Conservation (phyloP, 306 rosid genomes). For the Malus sieversii region DNA sequence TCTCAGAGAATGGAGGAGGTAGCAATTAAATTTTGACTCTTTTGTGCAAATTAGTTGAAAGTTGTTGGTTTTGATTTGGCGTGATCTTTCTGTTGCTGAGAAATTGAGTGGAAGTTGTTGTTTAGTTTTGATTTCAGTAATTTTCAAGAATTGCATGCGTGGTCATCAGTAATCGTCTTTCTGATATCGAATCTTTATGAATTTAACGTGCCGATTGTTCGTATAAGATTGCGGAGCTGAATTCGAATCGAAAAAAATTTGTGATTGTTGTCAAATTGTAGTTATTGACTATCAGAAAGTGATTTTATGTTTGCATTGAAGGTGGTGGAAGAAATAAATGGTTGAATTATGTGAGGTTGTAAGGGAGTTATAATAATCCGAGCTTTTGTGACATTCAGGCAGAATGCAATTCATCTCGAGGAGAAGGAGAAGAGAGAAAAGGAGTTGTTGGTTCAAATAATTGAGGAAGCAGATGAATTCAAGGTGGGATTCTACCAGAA, state of each 20-base stretch:
- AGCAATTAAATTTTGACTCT: no score
- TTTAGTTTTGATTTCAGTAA: not conserved
- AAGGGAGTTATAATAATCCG: not conserved
- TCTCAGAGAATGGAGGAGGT: no score
- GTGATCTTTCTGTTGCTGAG: no score
- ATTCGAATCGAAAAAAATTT: not conserved
- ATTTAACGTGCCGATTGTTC: not conserved
- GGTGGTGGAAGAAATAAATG: not conserved
- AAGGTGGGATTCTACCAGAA: constrained; percentile 32
- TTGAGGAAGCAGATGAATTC: constrained; percentile 34
- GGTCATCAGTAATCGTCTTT: not conserved
- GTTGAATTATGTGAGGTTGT: not conserved
- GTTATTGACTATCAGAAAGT: not conserved
- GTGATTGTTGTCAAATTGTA: not conserved
- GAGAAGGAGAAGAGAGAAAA: constrained; percentile 40
- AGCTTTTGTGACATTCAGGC: constrained; percentile 7
- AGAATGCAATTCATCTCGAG: constrained; percentile 32
- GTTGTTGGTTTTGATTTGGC: no score
- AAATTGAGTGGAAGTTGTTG: no score
- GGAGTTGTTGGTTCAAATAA: constrained; percentile 29
- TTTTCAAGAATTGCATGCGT: not conserved
- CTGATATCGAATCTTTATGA: not conserved
- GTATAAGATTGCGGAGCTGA: not conserved
- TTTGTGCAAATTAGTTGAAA: no score
- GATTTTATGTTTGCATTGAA: not conserved